A percentile compares a stretch with the other conserved stretches of the same genome.
These are phyloP conservation scores for Haematococcus lacustris DNA, from an alignment of 139 green algal species.

Conservation along the genomic window DNA sequence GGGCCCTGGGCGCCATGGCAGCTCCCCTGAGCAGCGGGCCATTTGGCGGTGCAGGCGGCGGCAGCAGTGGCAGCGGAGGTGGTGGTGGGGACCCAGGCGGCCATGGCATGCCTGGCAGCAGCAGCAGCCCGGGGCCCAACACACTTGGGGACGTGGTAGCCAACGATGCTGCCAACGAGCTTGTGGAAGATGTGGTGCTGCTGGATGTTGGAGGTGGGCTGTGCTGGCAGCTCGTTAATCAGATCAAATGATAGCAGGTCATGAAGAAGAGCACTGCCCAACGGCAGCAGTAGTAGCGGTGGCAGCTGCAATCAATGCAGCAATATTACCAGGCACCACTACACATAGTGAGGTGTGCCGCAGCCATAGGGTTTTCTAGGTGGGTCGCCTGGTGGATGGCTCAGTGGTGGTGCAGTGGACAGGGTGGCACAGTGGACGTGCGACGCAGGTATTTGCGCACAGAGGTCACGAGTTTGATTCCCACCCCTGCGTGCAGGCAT, in stretches of 20 bases:
- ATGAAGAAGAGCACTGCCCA: background rate
- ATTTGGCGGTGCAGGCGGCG: too few relatives aligned
- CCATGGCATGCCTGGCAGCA: too few relatives aligned
- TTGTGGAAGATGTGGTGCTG: constrained; percentile 64
- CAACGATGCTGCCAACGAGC: too few relatives aligned
- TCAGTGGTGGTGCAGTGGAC: background rate
- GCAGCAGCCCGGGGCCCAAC: too few relatives aligned
- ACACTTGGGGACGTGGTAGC: too few relatives aligned
- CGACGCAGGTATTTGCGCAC: background rate
- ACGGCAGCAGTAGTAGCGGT: background rate
- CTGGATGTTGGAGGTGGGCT: constrained; percentile 66
- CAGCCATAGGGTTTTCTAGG: background rate
- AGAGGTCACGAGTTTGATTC: background rate
- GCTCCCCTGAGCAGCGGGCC: too few relatives aligned
- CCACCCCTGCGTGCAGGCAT: constrained; percentile 58
- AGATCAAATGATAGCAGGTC: background rate
- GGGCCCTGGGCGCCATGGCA: too few relatives aligned
- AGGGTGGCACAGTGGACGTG: background rate
- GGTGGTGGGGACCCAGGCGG: too few relatives aligned
- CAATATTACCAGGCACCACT: background rate
- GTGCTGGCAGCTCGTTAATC: background rate
- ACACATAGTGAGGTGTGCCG: background rate
- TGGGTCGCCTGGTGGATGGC: background rate
- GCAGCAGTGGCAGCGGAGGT: too few relatives aligned
- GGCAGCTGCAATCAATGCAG: background rate